phyloP scores from a whole-genome alignment of 2,329 filamentous ascomycete species.

The Apiospora marii region DNA sequence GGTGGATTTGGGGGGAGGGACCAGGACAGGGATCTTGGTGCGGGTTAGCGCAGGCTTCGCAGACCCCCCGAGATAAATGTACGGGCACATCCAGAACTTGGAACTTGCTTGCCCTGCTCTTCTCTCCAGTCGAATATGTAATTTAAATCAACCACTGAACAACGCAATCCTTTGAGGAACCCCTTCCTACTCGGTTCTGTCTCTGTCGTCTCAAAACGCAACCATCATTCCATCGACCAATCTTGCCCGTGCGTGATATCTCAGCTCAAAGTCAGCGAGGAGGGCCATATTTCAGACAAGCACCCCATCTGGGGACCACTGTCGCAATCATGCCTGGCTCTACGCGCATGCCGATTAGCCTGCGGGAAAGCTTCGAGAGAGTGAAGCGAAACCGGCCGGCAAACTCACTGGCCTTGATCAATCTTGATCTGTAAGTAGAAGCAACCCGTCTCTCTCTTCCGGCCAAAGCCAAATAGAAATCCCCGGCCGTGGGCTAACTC shows the following conservation, averaged over 20 bases:
- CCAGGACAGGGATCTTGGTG: slow-evolving; percentile 5
- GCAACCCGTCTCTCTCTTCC: slow-evolving; percentile 19
- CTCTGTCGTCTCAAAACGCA: not conserved
- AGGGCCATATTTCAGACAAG: slow-evolving; percentile 11
- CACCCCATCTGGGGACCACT: slow-evolving; percentile 11
- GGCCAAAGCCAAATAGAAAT: not conserved
- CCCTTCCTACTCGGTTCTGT: not conserved
- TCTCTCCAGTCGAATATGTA: not conserved
- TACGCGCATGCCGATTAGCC: slow-evolving; percentile 74
- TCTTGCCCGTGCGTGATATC: not conserved
- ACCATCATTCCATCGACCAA: not conserved
- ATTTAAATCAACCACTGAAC: not conserved
- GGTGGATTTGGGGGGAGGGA: not conserved
- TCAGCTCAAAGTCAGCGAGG: not conserved
- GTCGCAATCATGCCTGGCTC: slow-evolving; percentile 65
- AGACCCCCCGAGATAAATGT: slow-evolving; percentile 3
- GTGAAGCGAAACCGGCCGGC: slow-evolving; percentile 65
- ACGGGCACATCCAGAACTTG: slow-evolving; percentile 1
- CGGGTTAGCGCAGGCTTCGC: slow-evolving; percentile 12
- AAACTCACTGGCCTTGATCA: slow-evolving; percentile 66
- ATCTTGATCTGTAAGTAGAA: slow-evolving; percentile 71
- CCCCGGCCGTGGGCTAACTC: slow-evolving; percentile 1
- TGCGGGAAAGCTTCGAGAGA: slow-evolving; percentile 70
- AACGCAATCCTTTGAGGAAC: not conserved
- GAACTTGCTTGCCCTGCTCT: not conserved